These are phyloP conservation scores for Rhodotorula kratochvilovae DNA, from an alignment of 768 basidiomycete genomes.

Conservation along the genomic window DNA sequence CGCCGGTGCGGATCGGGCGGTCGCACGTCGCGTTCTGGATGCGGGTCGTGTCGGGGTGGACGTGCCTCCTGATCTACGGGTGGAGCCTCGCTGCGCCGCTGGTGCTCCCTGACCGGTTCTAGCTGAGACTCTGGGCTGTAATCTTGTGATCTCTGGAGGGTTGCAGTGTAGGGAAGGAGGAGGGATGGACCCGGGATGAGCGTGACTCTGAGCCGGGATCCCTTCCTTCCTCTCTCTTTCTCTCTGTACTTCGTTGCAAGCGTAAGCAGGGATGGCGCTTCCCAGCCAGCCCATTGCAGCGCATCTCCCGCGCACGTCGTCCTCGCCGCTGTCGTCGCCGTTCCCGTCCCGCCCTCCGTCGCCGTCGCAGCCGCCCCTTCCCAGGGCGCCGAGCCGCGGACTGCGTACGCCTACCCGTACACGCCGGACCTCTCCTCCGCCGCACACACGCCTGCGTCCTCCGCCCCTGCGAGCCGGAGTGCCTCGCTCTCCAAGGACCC, in stretches of 20 bases:
- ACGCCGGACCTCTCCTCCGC: not conserved
- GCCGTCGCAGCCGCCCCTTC: not conserved
- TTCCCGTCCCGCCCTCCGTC: slow-evolving; percentile 20
- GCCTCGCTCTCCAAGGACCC: slow-evolving; percentile 18
- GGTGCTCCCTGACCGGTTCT: slow-evolving; percentile 78
- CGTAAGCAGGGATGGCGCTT: not conserved
- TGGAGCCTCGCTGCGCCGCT: slow-evolving; percentile 88
- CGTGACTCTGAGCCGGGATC: no score
- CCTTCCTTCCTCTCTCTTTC: not conserved
- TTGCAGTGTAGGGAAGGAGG: no score
- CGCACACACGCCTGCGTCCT: not conserved
- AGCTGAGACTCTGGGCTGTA: not conserved
- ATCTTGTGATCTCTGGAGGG: no score
- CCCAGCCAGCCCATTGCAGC: slow-evolving; percentile 4
- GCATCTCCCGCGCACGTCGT: not conserved
- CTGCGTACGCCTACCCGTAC: slow-evolving; percentile 9
- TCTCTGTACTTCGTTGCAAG: not conserved
- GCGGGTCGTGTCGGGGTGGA: slow-evolving; percentile 92
- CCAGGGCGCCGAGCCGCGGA: not conserved
- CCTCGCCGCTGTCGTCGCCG: slow-evolving; percentile 9
- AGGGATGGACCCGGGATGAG: no score
- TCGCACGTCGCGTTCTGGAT: slow-evolving; percentile 99
- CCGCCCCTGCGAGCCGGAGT: not conserved
- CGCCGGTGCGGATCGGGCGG: slow-evolving; percentile 76
- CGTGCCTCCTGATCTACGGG: slow-evolving; percentile 71